Conservation (phyloP, 1,284 basidiomycete genomes). For the Schizophyllum commune region DNA sequence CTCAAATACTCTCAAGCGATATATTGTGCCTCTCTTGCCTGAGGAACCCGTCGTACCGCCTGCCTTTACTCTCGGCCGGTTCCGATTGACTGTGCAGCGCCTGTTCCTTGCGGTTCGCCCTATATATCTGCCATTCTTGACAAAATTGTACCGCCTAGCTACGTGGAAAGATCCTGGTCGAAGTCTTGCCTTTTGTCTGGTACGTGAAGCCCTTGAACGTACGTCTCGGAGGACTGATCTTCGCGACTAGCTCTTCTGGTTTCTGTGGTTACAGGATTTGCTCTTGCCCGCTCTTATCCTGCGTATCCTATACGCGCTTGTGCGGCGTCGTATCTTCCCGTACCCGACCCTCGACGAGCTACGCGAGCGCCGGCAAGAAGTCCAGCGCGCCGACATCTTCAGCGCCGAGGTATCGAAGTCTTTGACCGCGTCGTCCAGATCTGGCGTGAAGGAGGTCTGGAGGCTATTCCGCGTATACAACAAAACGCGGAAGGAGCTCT, state of each 20-base stretch:
- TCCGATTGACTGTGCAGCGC: constrained; percentile 45
- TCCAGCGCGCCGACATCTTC: constrained; percentile 42
- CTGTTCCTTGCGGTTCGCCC: constrained; percentile 47
- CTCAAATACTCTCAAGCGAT: constrained; percentile 24
- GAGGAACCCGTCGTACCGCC: constrained; percentile 27
- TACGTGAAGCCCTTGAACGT: constrained; percentile 24
- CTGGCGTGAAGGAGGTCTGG: constrained; percentile 48
- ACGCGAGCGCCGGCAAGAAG: constrained; percentile 38
- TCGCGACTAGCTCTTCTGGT: constrained; percentile 46
- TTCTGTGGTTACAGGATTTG: constrained; percentile 52
- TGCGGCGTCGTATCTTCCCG: constrained; percentile 40
- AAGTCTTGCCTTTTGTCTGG: constrained; percentile 44
- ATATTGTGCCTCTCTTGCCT: constrained; percentile 40
- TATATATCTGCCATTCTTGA: constrained; percentile 38
- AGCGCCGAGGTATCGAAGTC: constrained; percentile 39
- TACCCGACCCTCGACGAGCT: constrained; percentile 51
- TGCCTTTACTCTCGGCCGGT: constrained; percentile 44
- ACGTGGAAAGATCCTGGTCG: constrained; percentile 43
- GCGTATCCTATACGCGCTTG: constrained; percentile 38
- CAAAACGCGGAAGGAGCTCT: constrained; percentile 20
- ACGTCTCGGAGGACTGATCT: constrained; percentile 6
- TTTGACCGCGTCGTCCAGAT: constrained; percentile 36
- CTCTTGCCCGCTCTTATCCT: constrained; percentile 44
- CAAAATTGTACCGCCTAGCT: constrained; percentile 34
- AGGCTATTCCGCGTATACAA: constrained; percentile 36